Conservation (phyloP, 1,139 yeast species). For the Casaregolazyma lundiana region DNA sequence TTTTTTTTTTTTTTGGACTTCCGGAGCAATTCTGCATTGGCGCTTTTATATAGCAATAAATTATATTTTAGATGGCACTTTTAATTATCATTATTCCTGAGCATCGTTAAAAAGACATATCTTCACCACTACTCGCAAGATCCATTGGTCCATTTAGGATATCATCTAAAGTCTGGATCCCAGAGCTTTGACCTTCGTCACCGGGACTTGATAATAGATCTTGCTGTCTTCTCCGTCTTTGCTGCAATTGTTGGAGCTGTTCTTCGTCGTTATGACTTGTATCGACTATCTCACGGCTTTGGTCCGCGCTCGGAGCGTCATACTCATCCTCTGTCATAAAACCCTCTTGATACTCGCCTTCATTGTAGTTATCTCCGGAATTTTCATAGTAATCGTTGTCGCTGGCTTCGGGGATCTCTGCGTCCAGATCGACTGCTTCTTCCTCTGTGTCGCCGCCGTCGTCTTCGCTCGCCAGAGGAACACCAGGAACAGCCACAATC, state of each 20-base stretch:
- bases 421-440: slow-evolving; percentile 18
- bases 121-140: neutral
- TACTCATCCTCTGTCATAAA: slow-evolving; percentile 18
- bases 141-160: neutral
- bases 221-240: neutral
- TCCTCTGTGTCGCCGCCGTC: slow-evolving; percentile 7
- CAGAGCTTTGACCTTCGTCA: neutral
- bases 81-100: neutral
- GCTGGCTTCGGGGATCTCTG: slow-evolving; percentile 22
- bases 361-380: slow-evolving; percentile 19
- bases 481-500: slow-evolving; percentile 1
- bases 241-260: neutral
- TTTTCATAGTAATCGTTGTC: slow-evolving; percentile 21
- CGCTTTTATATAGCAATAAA: neutral
- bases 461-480: neutral
- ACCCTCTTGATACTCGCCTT: slow-evolving; percentile 18
- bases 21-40: neutral
- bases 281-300: neutral
- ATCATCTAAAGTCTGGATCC: neutral
- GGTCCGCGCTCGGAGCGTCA: slow-evolving; percentile 5
- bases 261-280: neutral
- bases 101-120: neutral
- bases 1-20: slow-evolving; percentile 11
- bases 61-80: neutral
- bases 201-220: neutral